Conservation (phyloP, 768 basidiomycete genomes). For the Daedaleopsis sinensis region DNA sequence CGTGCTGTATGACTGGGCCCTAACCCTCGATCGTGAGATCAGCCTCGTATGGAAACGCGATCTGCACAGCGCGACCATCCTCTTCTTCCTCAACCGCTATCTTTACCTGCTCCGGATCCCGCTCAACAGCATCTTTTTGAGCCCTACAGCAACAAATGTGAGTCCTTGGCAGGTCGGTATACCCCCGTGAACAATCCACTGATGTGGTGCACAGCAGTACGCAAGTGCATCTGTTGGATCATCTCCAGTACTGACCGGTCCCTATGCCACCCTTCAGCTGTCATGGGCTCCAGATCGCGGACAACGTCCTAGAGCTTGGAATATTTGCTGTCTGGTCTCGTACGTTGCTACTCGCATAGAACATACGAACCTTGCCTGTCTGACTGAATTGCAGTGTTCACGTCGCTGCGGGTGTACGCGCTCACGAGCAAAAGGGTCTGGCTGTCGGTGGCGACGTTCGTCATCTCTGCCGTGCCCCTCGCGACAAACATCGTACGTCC, state of each 20-base stretch:
- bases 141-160: background rate
- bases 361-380: background rate
- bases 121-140: background rate
- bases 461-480: background rate
- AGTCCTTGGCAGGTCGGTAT: background rate
- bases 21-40: constrained; percentile 18
- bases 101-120: background rate
- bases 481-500: constrained; percentile 2
- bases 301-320: too few relatives aligned
- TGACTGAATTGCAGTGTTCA: background rate
- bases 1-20: constrained; percentile 15
- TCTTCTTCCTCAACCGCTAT: constrained; percentile 18
- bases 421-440: background rate
- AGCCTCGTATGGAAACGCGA: constrained; percentile 3
- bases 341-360: background rate
- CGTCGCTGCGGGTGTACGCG: constrained; percentile 1
- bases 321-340: background rate
- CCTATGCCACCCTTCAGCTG: too few relatives aligned
- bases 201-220: too few relatives aligned
- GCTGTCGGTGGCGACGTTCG: background rate
- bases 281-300: too few relatives aligned
- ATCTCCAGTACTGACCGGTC: too few relatives aligned
- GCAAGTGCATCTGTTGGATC: too few relatives aligned
- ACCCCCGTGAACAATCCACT: too few relatives aligned
- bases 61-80: background rate